phyloP scores from a whole-genome alignment of 1,284 basidiomycete genomes.

The Cutaneotrichosporon mucoides region DNA sequence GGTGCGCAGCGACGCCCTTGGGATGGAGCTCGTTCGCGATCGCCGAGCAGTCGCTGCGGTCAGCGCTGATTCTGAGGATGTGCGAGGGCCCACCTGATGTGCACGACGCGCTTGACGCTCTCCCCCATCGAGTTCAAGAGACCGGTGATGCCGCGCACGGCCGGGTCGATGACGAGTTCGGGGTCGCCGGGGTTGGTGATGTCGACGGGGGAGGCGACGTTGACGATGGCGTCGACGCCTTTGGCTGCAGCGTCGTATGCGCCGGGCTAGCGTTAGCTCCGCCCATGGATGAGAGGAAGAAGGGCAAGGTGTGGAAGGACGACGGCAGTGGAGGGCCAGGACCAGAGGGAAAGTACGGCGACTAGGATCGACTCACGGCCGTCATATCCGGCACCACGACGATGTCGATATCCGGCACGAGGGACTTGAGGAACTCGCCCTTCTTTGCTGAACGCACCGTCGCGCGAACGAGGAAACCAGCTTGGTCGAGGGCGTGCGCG shows the following conservation, averaged over 20 bases:
- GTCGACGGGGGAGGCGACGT: constrained; percentile 23
- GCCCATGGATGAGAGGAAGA: background rate
- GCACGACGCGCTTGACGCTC: constrained; percentile 6
- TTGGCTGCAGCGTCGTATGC: constrained; percentile 66
- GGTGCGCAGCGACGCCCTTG: background rate
- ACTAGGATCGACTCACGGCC: constrained; percentile 40
- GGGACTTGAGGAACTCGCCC: constrained; percentile 51
- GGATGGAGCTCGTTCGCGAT: constrained; percentile 1
- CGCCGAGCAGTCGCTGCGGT: background rate
- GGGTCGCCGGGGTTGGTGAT: constrained; percentile 2
- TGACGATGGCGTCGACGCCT: constrained; percentile 59
- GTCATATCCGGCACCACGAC: constrained; percentile 58
- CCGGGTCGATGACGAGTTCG: background rate
- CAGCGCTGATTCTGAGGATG: background rate
- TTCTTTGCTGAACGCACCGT: constrained; percentile 56
- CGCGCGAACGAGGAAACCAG: constrained; percentile 51
- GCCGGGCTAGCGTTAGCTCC: constrained; percentile 50
- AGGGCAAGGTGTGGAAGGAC: background rate
- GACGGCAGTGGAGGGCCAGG: no score
- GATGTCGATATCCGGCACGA: constrained; percentile 46
- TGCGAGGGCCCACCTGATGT: constrained; percentile 2
- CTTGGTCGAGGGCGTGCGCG: constrained; percentile 16
- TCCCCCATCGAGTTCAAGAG: background rate
- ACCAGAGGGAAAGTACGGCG: no score
- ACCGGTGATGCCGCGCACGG: constrained; percentile 1